These are phyloP conservation scores for Fraxinus nigra DNA, from an alignment of 305 asterid species.

Conservation along the genomic window DNA sequence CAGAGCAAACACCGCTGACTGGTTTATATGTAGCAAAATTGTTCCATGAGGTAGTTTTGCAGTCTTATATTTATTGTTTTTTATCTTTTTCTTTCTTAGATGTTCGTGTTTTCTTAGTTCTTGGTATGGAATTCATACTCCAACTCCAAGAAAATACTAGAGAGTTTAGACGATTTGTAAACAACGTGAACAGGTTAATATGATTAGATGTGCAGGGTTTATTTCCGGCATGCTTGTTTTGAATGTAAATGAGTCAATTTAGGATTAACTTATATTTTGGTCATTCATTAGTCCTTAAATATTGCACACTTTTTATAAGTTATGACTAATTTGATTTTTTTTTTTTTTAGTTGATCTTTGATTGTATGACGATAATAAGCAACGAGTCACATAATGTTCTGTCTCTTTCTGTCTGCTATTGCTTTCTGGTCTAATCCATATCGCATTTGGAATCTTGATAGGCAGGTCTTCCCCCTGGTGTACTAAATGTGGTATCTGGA, in stretches of 20 bases:
- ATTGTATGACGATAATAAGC: neutral
- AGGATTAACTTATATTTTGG: neutral
- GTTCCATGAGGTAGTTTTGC: constrained; percentile 67
- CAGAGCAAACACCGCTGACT: constrained; percentile 93
- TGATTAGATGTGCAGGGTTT: neutral
- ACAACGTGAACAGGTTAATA: neutral
- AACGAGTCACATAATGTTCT: neutral
- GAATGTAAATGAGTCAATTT: neutral
- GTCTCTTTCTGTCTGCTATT: neutral
- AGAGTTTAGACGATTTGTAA: neutral
- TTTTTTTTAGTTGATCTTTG: neutral
- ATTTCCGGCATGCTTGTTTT: neutral
- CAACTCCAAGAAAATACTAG: neutral
- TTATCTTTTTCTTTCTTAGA: neutral
- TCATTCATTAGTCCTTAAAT: neutral
- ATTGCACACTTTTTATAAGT: neutral
- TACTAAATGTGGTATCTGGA: constrained; percentile 79
- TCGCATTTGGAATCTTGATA: constrained; percentile 28
- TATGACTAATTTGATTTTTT: neutral
- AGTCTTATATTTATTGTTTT: constrained; percentile 8
- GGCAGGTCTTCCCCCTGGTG: constrained; percentile 98
- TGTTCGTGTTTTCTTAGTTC: neutral
- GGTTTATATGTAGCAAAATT: constrained; percentile 74
- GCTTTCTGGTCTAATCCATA: neutral
- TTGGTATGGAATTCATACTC: neutral